phyloP scores from a whole-genome alignment of 1,284 basidiomycete species.

The Ganoderma lingzhi region DNA sequence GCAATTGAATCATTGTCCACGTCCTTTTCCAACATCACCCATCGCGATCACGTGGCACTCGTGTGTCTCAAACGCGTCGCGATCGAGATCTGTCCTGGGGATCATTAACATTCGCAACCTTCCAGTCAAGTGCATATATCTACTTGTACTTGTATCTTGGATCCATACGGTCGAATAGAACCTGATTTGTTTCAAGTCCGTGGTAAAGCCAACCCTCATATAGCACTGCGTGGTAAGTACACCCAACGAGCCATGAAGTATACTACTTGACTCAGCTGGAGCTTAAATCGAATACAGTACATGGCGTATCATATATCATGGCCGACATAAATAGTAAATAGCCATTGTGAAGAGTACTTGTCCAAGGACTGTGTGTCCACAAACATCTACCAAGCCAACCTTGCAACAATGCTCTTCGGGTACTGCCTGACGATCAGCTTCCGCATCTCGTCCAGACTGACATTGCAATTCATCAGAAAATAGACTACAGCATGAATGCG shows the following conservation, averaged over 20 bases:
- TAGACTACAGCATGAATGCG: not conserved
- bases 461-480: not conserved
- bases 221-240: too few relatives aligned
- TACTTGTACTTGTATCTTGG: too few relatives aligned
- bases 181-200: too few relatives aligned
- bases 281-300: not conserved
- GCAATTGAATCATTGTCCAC: slow-evolving; percentile 8
- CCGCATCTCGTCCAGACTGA: slow-evolving; percentile 48
- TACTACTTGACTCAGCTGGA: not conserved
- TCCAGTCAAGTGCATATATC: too few relatives aligned
- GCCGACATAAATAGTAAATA: not conserved
- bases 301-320: not conserved
- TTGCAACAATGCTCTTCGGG: slow-evolving; percentile 45
- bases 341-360: not conserved
- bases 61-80: slow-evolving; percentile 16
- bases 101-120: too few relatives aligned
- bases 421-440: slow-evolving; percentile 47
- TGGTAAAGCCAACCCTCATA: too few relatives aligned
- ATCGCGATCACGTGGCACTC: slow-evolving; percentile 36
- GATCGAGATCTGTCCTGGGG: too few relatives aligned
- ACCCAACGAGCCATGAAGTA: too few relatives aligned
- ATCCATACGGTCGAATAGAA: too few relatives aligned
- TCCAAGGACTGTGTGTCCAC: not conserved
- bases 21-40: slow-evolving; percentile 21
- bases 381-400: slow-evolving; percentile 47